A percentile compares a stretch with the other conserved stretches of the same genome.
Conservation (phyloP, 345 rosid species). For the Pugionium dolabratum region DNA sequence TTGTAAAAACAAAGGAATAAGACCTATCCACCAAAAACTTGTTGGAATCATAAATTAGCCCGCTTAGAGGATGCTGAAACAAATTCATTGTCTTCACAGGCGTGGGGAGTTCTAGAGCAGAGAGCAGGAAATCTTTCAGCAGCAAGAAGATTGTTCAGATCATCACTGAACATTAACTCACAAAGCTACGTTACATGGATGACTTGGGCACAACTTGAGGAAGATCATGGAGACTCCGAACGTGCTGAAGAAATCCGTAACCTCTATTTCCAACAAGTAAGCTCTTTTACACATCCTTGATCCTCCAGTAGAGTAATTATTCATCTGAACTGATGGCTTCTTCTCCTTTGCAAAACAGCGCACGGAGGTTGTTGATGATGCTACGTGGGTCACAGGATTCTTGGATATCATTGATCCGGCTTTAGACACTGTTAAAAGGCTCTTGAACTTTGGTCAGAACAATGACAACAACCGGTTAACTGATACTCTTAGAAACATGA, state of each 20-base stretch:
- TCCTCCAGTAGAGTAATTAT: conserved; percentile 1
- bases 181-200: conserved; percentile 96
- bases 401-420: conserved; percentile 88
- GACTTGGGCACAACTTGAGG: conserved; percentile 98
- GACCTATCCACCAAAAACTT: not conserved
- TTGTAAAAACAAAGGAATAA: not conserved
- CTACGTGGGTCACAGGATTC: conserved; percentile 89
- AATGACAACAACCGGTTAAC: conserved; percentile 38
- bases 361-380: conserved; percentile 89
- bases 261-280: conserved; percentile 93
- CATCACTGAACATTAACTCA: conserved; percentile 77
- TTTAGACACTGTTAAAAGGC: conserved; percentile 79
- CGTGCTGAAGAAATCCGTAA: conserved; percentile 96
- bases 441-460: conserved; percentile 68
- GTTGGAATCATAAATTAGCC: not conserved
- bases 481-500: conserved; percentile 38
- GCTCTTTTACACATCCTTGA: not conserved
- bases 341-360: conserved; percentile 52
- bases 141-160: conserved; percentile 83
- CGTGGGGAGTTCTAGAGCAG: conserved; percentile 97
- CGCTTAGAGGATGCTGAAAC: conserved; percentile 2
- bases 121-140: conserved; percentile 83
- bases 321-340: conserved; percentile 4
- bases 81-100: conserved; percentile 44
- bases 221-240: conserved; percentile 82